phyloP scores from a whole-genome alignment of 1,284 basidiomycete genomes.

The Cryptococcus hybrid region DNA sequence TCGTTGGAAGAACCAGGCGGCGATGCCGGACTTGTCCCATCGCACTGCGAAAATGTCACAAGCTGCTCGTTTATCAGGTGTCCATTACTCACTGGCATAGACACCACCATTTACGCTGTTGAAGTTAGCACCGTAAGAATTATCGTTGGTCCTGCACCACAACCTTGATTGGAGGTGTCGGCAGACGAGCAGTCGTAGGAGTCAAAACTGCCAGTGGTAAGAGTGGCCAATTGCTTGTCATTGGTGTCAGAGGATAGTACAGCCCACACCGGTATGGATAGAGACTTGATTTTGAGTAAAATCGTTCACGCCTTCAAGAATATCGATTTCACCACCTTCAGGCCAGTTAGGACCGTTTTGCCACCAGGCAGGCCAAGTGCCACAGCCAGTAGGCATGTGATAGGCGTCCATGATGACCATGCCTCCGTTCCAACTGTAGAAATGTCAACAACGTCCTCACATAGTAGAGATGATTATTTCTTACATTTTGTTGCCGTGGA shows the following conservation, averaged over 20 bases:
- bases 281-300: slow-evolving; percentile 51
- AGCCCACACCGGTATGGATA: slow-evolving; percentile 49
- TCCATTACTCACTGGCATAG: slow-evolving; percentile 45
- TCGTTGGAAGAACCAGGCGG: slow-evolving; percentile 77
- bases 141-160: slow-evolving; percentile 38
- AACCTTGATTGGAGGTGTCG: slow-evolving; percentile 51
- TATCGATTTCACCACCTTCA: slow-evolving; percentile 57
- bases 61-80: not conserved
- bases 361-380: slow-evolving; percentile 61
- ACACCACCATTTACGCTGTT: slow-evolving; percentile 51
- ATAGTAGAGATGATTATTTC: not conserved
- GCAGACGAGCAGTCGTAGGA: slow-evolving; percentile 45
- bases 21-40: slow-evolving; percentile 70
- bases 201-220: slow-evolving; percentile 53
- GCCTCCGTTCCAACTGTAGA: slow-evolving; percentile 59
- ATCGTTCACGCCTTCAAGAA: slow-evolving; percentile 54
- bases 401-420: slow-evolving; percentile 75
- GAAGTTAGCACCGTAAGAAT: slow-evolving; percentile 48
- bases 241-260: slow-evolving; percentile 56
- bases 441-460: slow-evolving; percentile 8
- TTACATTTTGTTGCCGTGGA: slow-evolving; percentile 58
- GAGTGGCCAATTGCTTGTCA: slow-evolving; percentile 53
- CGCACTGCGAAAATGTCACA: slow-evolving; percentile 56
- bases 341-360: slow-evolving; percentile 55
- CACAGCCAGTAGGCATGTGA: slow-evolving; percentile 91